Base-by-base conservation (phyloP, 495 filamentous ascomycete genomes). In the Immersiella caudata region DNA sequence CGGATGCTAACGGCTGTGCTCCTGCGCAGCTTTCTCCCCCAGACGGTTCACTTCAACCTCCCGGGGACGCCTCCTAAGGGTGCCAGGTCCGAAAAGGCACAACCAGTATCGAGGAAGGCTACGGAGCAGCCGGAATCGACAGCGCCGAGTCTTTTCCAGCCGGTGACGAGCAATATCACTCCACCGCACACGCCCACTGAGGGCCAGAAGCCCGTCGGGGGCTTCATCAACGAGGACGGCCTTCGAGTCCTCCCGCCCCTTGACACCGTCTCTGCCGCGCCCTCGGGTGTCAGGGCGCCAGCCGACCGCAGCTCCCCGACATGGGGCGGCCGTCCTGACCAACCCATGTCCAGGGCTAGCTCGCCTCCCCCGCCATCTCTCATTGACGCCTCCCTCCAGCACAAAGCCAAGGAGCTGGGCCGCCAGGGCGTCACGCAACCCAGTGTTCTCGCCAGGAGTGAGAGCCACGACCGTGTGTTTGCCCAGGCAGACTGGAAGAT, bases 21-120 rank as follows among this genome's bases (percentile, higher is more conserved):
- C 27, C 50, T 52, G 46, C 50, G 62, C 70, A 97, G 94, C 52
- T 96, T 96, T 75, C 88, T 97, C 27, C 94, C 94, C 6, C 91
- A 96, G 74, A 97, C 94, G 2, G 82, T 97, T 69, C 88, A 94
- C 73, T 97, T 97, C 78, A 82, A 64, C 63, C 82, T 78, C 40
- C 83, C 77, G 12, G 74, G 77, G 66, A 78, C 76, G 65, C 73
- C 73, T 24, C 75, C 69, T 18, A 70, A 74, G 71, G 77, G 73
- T 59, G 56, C 75, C 59, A 60, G 64, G 65, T 64, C 75, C 64
- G 68, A 83, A 67, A 75, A 78, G 61, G 76, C 70, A 54, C 70
- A 69, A 29, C 68, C 55, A 61, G 66, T 51, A 69, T 72, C 29
- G 58, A 72, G 20, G 58, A 62, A 27, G 40, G 11, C n/a, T n/a